Percentiles rank a stretch among this genome's conserved stretches.
These are phyloP conservation scores for Betula pendula DNA, from an alignment of 306 rosid genomes.

Conservation along the genomic window DNA sequence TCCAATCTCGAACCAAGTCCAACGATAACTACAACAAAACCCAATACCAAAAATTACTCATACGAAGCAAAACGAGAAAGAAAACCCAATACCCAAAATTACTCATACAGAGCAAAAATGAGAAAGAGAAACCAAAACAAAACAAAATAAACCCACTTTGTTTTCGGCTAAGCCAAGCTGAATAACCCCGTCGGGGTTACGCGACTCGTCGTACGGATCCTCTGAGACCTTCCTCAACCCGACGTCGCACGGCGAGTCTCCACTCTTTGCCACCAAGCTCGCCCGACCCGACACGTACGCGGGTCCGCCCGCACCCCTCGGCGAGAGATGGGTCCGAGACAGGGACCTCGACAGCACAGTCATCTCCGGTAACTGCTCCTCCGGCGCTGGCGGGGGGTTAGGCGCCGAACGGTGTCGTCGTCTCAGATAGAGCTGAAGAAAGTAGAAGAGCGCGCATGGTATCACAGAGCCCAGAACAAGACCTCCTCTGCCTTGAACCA, in stretches of 20 bases:
- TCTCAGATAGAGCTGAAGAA: conserved; percentile 75
- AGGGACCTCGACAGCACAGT: conserved; percentile 48
- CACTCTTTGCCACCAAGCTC: conserved; percentile 35
- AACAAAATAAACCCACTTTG: conserved; percentile 53
- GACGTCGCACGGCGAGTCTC: conserved; percentile 48
- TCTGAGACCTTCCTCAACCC: conserved; percentile 55
- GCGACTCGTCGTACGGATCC: conserved; percentile 55
- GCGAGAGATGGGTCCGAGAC: conserved; percentile 56
- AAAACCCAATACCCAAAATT: not conserved
- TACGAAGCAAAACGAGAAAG: not conserved
- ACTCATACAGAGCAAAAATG: not conserved
- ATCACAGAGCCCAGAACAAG: conserved; percentile 81
- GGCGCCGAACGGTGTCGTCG: conserved; percentile 48
- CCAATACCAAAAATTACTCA: not conserved
- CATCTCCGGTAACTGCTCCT: conserved; percentile 30
- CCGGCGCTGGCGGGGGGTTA: conserved; percentile 29
- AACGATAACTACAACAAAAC: conserved; percentile 44
- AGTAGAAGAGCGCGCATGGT: conserved; percentile 90
- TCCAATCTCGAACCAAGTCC: conserved; percentile 74
- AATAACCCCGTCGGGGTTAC: conserved; percentile 68
- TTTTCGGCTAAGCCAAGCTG: conserved; percentile 70
- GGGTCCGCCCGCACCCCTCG: conserved; percentile 45
- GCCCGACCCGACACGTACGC: conserved; percentile 56
- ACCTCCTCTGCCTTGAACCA: conserved; percentile 91
- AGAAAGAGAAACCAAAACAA: conserved; percentile 6